Base-by-base conservation (phyloP, 2,329 filamentous ascomycete species). In the Botrytis fabae region DNA sequence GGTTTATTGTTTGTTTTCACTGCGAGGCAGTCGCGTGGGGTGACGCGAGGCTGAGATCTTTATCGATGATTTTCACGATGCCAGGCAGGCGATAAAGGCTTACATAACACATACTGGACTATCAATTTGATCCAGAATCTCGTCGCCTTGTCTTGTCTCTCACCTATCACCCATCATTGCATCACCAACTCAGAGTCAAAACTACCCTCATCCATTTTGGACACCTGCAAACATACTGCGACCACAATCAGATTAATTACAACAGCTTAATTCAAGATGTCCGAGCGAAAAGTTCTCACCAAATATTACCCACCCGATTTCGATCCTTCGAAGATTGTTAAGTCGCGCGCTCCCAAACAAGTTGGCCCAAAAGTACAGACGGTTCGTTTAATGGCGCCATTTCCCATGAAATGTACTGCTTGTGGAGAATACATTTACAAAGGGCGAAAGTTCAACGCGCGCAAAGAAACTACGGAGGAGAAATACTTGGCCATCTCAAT, bases 371-470 rank as follows among this genome's bases (percentile, higher is more conserved):
- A 93, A 78, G 87, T 94, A 14, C 93, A 97, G 80, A 94, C 92
- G 0, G 94, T 98, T 70, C 91, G 95, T 62, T 86, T 98, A 48
- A 98, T 98, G 94, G 92, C 93, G 0, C 93, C 94, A 6, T 96
- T 95, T 83, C 90, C 87, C 69, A 93, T 95, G 90, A 91, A 91
- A 80, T 95, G 93, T 81, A 90, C 81, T 10, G 77, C 80, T 44
- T 90, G 88, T 79, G 89, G 89, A 79, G 93, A 97, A 83, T 97
- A 92, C 84, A 96, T 97, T 80, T 95, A 97, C 86, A 93, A 94
- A 78, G 95, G 95, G 0, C 90, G 95, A 74, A 98, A 98, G 80
- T 98, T 98, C 87, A 98, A 98, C 83, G 92, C 94, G 4, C 88
- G 93, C 51, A 99, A 99, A 80, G 94, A 98, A 80, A 97, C 93